phyloP scores from a whole-genome alignment of 305 asterid genomes.

The Ilex paraguariensis region DNA sequence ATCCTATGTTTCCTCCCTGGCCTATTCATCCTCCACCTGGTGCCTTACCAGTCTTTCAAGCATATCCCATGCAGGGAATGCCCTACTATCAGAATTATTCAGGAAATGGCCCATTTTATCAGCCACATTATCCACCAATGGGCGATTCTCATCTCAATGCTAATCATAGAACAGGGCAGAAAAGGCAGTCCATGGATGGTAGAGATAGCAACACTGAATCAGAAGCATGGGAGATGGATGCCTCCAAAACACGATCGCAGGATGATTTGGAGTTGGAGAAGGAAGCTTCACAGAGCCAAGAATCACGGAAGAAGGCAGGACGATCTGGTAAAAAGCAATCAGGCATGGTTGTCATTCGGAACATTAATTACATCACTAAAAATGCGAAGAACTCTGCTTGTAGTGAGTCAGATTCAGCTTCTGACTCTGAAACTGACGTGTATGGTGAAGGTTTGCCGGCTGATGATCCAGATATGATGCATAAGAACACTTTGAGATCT shows the following conservation, averaged over 20 bases:
- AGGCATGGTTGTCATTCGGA: slow-evolving; percentile 47
- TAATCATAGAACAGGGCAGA: slow-evolving; percentile 39
- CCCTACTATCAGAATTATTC: slow-evolving; percentile 72
- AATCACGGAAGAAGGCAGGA: slow-evolving; percentile 28
- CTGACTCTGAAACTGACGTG: slow-evolving; percentile 31
- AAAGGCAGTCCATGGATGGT: slow-evolving; percentile 1
- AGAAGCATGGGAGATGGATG: slow-evolving; percentile 17
- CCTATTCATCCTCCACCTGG: slow-evolving; percentile 64
- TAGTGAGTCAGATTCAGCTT: slow-evolving; percentile 37
- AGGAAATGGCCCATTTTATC: slow-evolving; percentile 61
- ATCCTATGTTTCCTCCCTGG: slow-evolving; percentile 70
- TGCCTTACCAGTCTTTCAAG: slow-evolving; percentile 60
- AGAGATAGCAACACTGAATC: slow-evolving; percentile 43
- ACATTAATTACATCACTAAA: slow-evolving; percentile 47
- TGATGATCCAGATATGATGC: slow-evolving; percentile 26
- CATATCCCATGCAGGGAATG: slow-evolving; percentile 90
- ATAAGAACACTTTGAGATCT: slow-evolving; percentile 33
- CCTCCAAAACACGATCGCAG: not conserved
- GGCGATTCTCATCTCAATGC: slow-evolving; percentile 43
- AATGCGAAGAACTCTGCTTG: slow-evolving; percentile 26
- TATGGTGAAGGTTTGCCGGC: slow-evolving; percentile 29
- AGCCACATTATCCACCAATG: slow-evolving; percentile 58
- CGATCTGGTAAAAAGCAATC: slow-evolving; percentile 42
- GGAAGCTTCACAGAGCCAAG: slow-evolving; percentile 29
- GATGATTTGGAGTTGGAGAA: slow-evolving; percentile 21